Evolutionary conservation across 1,284 basidiomycete genomes (phyloP).

Genomic region (Cutaneotrichosporon dermatis): DNA sequence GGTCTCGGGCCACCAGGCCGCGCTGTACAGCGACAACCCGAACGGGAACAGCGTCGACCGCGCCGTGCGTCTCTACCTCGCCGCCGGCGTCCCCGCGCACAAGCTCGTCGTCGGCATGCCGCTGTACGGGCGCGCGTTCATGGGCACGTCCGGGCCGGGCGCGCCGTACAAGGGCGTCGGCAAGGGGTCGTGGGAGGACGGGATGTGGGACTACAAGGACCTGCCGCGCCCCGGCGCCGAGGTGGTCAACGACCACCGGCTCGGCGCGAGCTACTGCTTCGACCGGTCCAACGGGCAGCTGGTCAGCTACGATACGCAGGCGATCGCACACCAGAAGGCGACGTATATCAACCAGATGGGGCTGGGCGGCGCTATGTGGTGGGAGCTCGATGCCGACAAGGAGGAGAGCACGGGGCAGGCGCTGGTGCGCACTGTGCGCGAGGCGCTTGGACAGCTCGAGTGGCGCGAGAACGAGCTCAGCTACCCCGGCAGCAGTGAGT

Average conservation of each 20-base stretch:
- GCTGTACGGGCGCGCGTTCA: constrained; percentile 78
- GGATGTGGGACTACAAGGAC: constrained; percentile 62
- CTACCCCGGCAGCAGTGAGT: constrained; percentile 44
- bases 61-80: constrained; percentile 63
- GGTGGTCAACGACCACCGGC: constrained; percentile 64
- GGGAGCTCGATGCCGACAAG: constrained; percentile 55
- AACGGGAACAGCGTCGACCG: constrained; percentile 62
- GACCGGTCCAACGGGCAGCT: constrained; percentile 53
- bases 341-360: constrained; percentile 64
- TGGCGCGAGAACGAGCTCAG: constrained; percentile 36
- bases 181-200: constrained; percentile 51
- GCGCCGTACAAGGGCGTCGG: constrained; percentile 65
- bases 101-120: constrained; percentile 84
- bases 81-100: constrained; percentile 61
- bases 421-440: constrained; percentile 32
- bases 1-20: constrained; percentile 72
- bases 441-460: constrained; percentile 36
- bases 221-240: constrained; percentile 64
- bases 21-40: constrained; percentile 56
- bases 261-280: constrained; percentile 75
- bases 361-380: constrained; percentile 74
- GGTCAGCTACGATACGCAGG: constrained; percentile 76
- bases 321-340: constrained; percentile 68
- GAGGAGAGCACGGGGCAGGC: constrained; percentile 24
- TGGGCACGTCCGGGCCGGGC: constrained; percentile 70